phyloP scores from a whole-genome alignment of 768 basidiomycete genomes.

The Royoungia palumana region DNA sequence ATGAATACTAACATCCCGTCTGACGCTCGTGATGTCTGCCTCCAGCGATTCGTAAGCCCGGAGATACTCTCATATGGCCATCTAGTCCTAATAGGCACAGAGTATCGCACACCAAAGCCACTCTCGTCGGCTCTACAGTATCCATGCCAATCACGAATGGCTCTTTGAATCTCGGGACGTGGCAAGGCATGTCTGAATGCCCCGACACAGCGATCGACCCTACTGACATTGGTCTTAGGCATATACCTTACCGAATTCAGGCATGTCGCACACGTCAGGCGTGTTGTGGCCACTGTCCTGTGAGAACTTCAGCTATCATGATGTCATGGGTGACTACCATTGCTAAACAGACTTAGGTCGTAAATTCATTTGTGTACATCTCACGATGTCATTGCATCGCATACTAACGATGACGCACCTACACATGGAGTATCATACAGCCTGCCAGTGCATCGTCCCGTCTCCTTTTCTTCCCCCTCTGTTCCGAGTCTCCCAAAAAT shows the following conservation, averaged over 20 bases:
- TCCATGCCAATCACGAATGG: constrained; percentile 82
- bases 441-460: too few relatives aligned
- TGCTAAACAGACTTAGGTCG: too few relatives aligned
- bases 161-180: constrained; percentile 78
- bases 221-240: constrained; percentile 37
- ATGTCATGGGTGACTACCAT: neutral
- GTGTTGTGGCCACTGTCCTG: constrained; percentile 80
- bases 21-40: constrained; percentile 7
- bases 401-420: too few relatives aligned
- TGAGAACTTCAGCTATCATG: constrained; percentile 32
- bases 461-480: too few relatives aligned
- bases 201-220: neutral
- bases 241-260: constrained; percentile 90
- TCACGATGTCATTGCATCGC: too few relatives aligned
- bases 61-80: neutral
- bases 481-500: too few relatives aligned
- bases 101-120: constrained; percentile 88
- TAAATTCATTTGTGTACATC: too few relatives aligned
- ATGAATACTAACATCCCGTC: neutral
- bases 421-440: too few relatives aligned
- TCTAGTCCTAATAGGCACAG: constrained; percentile 34
- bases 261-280: constrained; percentile 59
- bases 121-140: constrained; percentile 79
- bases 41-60: constrained; percentile 68
- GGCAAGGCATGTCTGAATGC: constrained; percentile 65